A percentile compares a stretch with the other conserved stretches of the same genome.
Evolutionary conservation across 2,329 filamentous ascomycete species (phyloP).

Genomic region (Thelonectria blattea): DNA sequence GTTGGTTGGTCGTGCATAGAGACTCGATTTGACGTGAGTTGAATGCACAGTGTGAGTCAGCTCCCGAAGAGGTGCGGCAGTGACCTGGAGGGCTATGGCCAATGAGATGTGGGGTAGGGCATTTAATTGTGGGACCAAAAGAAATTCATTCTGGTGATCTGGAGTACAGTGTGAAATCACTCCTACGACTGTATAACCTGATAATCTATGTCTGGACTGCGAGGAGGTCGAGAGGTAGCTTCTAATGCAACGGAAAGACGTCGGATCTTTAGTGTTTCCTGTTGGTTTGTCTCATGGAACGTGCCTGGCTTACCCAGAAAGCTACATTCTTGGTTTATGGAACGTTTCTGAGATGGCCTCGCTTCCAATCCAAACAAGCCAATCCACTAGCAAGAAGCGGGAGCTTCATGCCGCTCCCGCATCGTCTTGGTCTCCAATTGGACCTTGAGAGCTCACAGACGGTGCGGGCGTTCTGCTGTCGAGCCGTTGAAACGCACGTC

Average conservation of each 20-base stretch:
- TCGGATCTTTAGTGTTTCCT: not conserved
- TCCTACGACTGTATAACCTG: too few species aligned
- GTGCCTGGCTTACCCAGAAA: not conserved
- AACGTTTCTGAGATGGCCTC: too few species aligned
- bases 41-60: slow-evolving; percentile 11
- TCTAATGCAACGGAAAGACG: not conserved
- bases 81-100: not conserved
- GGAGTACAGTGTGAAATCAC: too few species aligned
- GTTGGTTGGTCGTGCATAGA: not conserved
- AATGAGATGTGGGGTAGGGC: not conserved
- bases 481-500: not conserved
- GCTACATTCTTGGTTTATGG: too few species aligned
- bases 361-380: too few species aligned
- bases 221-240: too few species aligned
- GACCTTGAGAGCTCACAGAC: not conserved
- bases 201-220: too few species aligned
- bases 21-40: not conserved
- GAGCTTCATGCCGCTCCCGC: not conserved
- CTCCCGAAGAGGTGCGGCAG: not conserved
- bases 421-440: not conserved
- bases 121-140: not conserved
- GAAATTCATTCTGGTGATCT: too few species aligned
- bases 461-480: not conserved
- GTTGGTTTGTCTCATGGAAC: not conserved
- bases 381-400: not conserved